These are phyloP conservation scores for Colletotrichum coccodes DNA, from an alignment of 2,329 filamentous ascomycete genomes.

Conservation along the genomic window DNA sequence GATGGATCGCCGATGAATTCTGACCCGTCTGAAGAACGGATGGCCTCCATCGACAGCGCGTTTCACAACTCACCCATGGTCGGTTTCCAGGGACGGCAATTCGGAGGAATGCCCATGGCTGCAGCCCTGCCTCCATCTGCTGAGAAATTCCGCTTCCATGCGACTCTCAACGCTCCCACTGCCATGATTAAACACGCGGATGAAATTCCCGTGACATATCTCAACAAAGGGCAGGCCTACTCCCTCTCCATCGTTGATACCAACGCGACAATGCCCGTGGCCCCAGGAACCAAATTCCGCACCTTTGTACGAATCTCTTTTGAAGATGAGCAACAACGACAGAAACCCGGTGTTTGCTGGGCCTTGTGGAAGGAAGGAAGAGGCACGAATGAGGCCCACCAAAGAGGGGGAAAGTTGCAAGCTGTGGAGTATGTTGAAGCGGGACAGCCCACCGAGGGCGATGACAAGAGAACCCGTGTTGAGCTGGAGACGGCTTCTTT, in stretches of 20 bases:
- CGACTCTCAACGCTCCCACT: conserved; percentile 91
- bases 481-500: conserved; percentile 84
- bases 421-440: conserved; percentile 92
- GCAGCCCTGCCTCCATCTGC: conserved; percentile 62
- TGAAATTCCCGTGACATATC: conserved; percentile 96
- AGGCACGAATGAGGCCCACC: conserved; percentile 94
- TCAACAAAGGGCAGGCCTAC: conserved; percentile 98
- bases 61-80: conserved; percentile 72
- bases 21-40: conserved; percentile 59
- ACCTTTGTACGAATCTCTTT: conserved; percentile 97
- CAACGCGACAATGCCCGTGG: conserved; percentile 65
- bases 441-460: conserved; percentile 66
- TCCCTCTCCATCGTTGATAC: conserved; percentile 87
- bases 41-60: conserved; percentile 67
- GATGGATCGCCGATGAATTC: conserved; percentile 76
- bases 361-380: conserved; percentile 94
- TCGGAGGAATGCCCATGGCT: conserved; percentile 55
- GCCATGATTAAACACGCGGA: conserved; percentile 93
- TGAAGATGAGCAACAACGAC: conserved; percentile 92
- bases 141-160: conserved; percentile 88
- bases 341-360: conserved; percentile 86
- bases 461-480: conserved; percentile 74
- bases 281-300: conserved; percentile 77
- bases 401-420: conserved; percentile 89
- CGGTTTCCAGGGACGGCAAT: conserved; percentile 63